Conservation (phyloP, 257 asterid species). For the Solanum chiquidenum region DNA sequence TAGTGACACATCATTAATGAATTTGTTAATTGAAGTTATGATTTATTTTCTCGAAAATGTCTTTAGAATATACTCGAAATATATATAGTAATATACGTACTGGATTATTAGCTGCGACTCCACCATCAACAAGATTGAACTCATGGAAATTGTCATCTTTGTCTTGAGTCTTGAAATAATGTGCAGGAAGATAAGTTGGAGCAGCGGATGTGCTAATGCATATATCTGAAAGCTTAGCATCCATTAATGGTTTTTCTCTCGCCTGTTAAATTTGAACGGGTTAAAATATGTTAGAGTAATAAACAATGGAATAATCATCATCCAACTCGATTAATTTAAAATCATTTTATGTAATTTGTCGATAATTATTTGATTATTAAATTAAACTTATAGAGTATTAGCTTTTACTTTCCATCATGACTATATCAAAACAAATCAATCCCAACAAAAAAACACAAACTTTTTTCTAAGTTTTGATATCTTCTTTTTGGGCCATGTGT, state of each 20-base stretch:
- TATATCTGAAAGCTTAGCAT: slow-evolving; percentile 29
- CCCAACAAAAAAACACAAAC: neutral
- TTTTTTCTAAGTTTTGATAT: neutral
- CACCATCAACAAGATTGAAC: slow-evolving; percentile 40
- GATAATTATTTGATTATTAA: neutral
- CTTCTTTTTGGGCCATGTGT: neutral
- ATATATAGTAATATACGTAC: slow-evolving; percentile 3
- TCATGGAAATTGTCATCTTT: slow-evolving; percentile 8
- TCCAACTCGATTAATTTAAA: neutral
- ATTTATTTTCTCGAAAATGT: neutral
- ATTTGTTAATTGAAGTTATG: too few species aligned
- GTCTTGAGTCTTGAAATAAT: slow-evolving; percentile 20
- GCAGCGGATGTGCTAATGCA: slow-evolving; percentile 51
- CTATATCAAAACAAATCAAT: neutral
- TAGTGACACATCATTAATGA: neutral
- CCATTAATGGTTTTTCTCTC: neutral
- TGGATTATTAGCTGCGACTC: slow-evolving; percentile 57
- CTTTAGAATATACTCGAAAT: neutral
- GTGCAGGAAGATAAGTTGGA: slow-evolving; percentile 43
- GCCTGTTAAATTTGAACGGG: neutral
- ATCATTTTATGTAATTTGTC: neutral
- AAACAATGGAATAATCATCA: neutral
- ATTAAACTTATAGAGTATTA: neutral
- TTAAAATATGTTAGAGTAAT: neutral
- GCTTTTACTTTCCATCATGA: neutral